These are phyloP conservation scores for Pleurotus tuoliensis DNA, from an alignment of 768 basidiomycete genomes.

Conservation along the genomic window DNA sequence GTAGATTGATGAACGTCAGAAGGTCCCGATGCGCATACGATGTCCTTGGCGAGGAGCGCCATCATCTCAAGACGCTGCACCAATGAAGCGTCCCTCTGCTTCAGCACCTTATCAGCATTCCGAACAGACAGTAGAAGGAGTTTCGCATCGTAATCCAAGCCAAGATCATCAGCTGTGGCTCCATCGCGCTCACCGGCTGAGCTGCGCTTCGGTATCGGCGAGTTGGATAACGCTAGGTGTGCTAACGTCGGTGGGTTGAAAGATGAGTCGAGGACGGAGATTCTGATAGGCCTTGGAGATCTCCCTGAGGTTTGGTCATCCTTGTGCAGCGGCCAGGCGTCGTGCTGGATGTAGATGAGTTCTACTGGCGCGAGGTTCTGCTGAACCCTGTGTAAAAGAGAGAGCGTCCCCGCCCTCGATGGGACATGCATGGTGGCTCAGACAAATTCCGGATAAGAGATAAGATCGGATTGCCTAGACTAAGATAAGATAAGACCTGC, in stretches of 20 bases:
- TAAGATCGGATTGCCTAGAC: neutral
- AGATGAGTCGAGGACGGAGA: constrained; percentile 85
- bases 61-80: constrained; percentile 89
- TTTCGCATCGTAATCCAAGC: constrained; percentile 59
- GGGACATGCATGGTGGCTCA: neutral
- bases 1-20: constrained; percentile 8
- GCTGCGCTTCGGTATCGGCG: constrained; percentile 22
- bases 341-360: constrained; percentile 57
- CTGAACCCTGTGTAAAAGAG: constrained; percentile 37
- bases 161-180: constrained; percentile 3
- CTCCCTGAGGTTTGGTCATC: constrained; percentile 5
- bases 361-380: constrained; percentile 45
- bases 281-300: constrained; percentile 28
- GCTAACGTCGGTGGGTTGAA: constrained; percentile 91
- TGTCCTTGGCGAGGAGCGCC: constrained; percentile 54
- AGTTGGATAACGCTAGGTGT: constrained; percentile 72
- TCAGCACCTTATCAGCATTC: constrained; percentile 81
- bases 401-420: neutral
- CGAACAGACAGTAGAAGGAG: constrained; percentile 79
- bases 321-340: constrained; percentile 53
- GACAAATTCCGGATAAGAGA: neutral
- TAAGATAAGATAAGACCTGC: neutral
- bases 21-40: constrained; percentile 16
- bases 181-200: neutral
- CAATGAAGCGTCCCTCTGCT: constrained; percentile 67